Conservation (phyloP, 805 yeast species). For the Lachancea nothofagi region DNA sequence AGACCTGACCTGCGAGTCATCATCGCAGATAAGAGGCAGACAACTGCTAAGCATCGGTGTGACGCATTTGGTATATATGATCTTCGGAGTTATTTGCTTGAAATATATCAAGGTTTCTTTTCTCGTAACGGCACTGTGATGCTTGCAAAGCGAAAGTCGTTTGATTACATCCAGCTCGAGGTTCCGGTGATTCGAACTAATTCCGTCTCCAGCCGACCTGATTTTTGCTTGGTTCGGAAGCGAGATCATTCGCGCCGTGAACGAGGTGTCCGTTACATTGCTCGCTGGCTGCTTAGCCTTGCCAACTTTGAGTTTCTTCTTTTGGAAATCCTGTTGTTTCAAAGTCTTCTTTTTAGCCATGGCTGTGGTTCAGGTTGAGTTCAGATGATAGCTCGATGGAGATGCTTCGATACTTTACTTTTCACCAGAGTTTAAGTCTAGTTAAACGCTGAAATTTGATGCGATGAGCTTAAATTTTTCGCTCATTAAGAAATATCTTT, state of each 20-base stretch:
- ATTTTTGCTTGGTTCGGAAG: constrained; percentile 30
- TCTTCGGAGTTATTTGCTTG: constrained; percentile 46
- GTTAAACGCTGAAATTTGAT: constrained; percentile 5
- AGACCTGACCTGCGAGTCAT: constrained; percentile 57
- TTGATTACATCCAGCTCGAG: constrained; percentile 48
- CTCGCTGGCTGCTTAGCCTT: constrained; percentile 66
- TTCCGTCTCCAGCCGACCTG: constrained; percentile 7
- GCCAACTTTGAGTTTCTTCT: constrained; percentile 80
- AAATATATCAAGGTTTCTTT: constrained; percentile 61
- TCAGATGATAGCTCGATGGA: no score
- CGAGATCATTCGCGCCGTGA: constrained; percentile 52
- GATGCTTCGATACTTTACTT: not conserved
- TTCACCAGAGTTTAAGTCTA: not conserved
- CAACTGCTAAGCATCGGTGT: constrained; percentile 29
- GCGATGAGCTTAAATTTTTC: constrained; percentile 16
- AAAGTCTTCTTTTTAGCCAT: constrained; percentile 38
- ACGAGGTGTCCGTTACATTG: constrained; percentile 81
- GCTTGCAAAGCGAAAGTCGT: constrained; percentile 64
- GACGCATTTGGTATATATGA: constrained; percentile 28
- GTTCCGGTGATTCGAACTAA: constrained; percentile 5
- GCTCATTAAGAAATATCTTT: not conserved
- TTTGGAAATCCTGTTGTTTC: constrained; percentile 45
- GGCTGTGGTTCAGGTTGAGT: not conserved
- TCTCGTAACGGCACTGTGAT: constrained; percentile 64
- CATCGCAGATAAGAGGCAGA: constrained; percentile 44